A percentile compares a stretch with the other conserved stretches of the same genome.
phyloP scores from a whole-genome alignment of 768 basidiomycete genomes.

The Suillus americanus region DNA sequence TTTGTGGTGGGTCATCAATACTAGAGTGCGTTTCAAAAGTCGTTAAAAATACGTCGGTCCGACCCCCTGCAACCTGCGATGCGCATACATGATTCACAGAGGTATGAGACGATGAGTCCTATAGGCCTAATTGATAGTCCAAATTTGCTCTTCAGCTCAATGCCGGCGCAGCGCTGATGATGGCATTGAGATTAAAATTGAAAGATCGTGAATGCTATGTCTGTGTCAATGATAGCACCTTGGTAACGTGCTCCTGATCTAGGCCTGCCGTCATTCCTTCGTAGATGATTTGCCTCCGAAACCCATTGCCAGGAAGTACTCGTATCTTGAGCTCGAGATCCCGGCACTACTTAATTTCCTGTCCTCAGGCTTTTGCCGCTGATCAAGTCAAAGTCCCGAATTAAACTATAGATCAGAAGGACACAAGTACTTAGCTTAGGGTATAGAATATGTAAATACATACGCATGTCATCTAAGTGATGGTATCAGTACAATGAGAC shows the following conservation, averaged over 20 bases:
- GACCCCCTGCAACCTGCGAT: background rate
- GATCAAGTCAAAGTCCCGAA: background rate
- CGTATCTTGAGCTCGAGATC: background rate
- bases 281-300: background rate
- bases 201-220: background rate
- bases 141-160: background rate
- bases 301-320: background rate
- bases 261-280: background rate
- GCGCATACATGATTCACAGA: background rate
- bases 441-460: background rate
- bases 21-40: background rate
- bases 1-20: background rate
- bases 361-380: background rate
- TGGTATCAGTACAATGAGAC: background rate
- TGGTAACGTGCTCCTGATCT: background rate
- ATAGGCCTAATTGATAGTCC: too few species aligned
- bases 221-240: background rate
- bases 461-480: background rate
- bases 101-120: background rate
- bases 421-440: slow-evolving; percentile 1
- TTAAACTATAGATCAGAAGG: background rate
- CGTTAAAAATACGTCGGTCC: background rate
- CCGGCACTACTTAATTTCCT: background rate
- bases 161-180: background rate
- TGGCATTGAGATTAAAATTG: background rate